Percentiles rank a stretch among this genome's conserved stretches.
Evolutionary conservation across 225 moss, liverwort and hornwort species (phyloP).

Genomic region (Asterella californica): DNA sequence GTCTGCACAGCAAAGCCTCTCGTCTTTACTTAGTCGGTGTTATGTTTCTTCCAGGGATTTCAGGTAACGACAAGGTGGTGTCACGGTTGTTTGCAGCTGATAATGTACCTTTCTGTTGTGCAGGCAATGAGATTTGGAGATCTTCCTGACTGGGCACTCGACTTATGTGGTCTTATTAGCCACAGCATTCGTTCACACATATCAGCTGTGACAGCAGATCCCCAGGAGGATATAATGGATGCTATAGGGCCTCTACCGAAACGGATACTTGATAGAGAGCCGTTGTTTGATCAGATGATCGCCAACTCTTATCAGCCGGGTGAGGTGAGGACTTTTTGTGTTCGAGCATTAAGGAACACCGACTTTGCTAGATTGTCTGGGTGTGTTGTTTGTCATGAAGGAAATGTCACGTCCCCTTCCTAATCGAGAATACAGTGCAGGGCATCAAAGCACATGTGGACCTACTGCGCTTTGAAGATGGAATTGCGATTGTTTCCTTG

Average conservation of each 20-base stretch:
- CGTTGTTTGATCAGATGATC: slow-evolving; percentile 93
- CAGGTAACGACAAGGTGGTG: not conserved
- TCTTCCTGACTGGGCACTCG: slow-evolving; percentile 65
- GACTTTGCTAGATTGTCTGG: not conserved
- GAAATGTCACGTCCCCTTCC: not conserved
- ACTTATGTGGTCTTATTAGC: slow-evolving; percentile 43
- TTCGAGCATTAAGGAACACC: not conserved
- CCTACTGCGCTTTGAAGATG: slow-evolving; percentile 74
- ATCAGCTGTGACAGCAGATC: not conserved
- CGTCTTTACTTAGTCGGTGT: not conserved
- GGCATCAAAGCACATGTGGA: slow-evolving; percentile 85
- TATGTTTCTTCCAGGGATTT: not conserved
- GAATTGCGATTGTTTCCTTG: slow-evolving; percentile 73
- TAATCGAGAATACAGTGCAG: slow-evolving; percentile 24
- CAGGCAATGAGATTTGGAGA: slow-evolving; percentile 81
- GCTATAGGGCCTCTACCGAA: slow-evolving; percentile 31
- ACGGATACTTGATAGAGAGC: slow-evolving; percentile 45
- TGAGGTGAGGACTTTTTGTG: slow-evolving; percentile 36
- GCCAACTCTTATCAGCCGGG: slow-evolving; percentile 78
- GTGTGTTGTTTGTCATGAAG: not conserved
- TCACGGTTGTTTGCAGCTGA: not conserved
- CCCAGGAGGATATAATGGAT: not conserved
- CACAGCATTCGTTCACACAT: slow-evolving; percentile 21
- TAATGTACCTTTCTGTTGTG: not conserved
- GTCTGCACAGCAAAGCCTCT: not conserved